Conservation (phyloP, 768 basidiomycete genomes). For the Lepiota venenata region DNA sequence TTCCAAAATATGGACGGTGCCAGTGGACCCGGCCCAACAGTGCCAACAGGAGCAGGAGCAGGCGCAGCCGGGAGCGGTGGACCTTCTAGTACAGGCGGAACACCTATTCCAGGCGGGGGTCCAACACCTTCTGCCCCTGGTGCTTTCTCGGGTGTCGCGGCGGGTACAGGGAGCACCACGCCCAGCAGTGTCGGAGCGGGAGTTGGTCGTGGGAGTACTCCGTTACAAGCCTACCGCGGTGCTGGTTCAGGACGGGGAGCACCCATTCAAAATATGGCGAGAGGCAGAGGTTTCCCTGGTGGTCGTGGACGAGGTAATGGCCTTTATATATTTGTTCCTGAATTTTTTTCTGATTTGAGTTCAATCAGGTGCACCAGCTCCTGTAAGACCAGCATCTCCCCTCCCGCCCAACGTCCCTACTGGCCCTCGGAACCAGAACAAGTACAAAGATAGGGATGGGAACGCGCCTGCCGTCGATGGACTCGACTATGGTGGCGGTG, state of each 20-base stretch:
- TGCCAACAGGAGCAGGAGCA: conserved; percentile 37
- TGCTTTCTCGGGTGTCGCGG: not conserved
- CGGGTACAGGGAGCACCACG: not conserved
- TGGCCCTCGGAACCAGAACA: conserved; percentile 84
- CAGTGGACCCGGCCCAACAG: not conserved
- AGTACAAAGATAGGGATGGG: conserved; percentile 86
- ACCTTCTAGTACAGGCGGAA: not conserved
- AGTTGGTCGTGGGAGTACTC: conserved; percentile 21
- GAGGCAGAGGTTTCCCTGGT: conserved; percentile 37
- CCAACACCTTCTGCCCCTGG: not conserved
- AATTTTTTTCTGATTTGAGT: conserved; percentile 1
- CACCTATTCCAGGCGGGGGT: conserved; percentile 2
- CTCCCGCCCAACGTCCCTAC: conserved; percentile 86
- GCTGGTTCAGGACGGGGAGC: conserved; percentile 37
- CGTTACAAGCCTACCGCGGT: conserved; percentile 13
- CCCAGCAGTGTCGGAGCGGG: conserved; percentile 1
- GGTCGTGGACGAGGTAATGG: conserved; percentile 40
- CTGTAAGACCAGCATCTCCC: conserved; percentile 78
- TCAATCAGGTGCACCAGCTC: conserved; percentile 40
- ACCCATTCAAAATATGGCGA: conserved; percentile 31
- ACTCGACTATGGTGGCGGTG: conserved; percentile 65
- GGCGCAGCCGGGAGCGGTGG: not conserved
- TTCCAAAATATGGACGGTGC: conserved; percentile 60
- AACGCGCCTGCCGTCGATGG: conserved; percentile 86
- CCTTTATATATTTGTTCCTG: conserved; percentile 9